Percentiles rank a stretch among this genome's conserved stretches.
phyloP scores from a whole-genome alignment of 2,329 filamentous ascomycete genomes.

The Cylindrodendrum hubeiense region DNA sequence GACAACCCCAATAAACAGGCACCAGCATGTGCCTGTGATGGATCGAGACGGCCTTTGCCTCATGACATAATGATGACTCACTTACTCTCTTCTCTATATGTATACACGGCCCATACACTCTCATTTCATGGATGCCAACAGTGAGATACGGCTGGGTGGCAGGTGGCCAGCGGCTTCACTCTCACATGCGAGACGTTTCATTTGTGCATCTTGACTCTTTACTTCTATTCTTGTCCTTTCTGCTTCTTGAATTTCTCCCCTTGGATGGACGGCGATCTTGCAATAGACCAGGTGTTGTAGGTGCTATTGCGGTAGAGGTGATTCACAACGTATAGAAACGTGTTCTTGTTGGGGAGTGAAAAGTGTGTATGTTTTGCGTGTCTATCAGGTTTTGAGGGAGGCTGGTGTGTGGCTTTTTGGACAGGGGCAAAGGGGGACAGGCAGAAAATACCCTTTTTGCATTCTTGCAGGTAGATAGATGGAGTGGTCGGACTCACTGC shows the following conservation, averaged over 20 bases:
- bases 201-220: conserved; percentile 13
- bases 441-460: conserved; percentile 22
- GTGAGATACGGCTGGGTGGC: not conserved
- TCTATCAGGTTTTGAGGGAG: not conserved
- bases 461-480: conserved; percentile 22
- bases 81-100: conserved; percentile 14
- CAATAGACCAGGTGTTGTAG: conserved; percentile 5
- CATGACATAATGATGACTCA: conserved; percentile 26
- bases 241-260: conserved; percentile 4
- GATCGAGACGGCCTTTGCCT: conserved; percentile 24
- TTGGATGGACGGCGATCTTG: conserved; percentile 3
- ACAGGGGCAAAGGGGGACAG: conserved; percentile 6
- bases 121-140: conserved; percentile 18
- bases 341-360: conserved; percentile 5
- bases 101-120: conserved; percentile 20
- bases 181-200: conserved; percentile 15
- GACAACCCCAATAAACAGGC: conserved; percentile 3
- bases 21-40: conserved; percentile 6
- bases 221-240: conserved; percentile 18
- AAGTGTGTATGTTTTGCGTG: conserved; percentile 10
- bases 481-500: conserved; percentile 14
- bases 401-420: not conserved
- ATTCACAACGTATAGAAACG: conserved; percentile 1
- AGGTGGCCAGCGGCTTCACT: conserved; percentile 1
- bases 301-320: conserved; percentile 15